Base-by-base conservation (phyloP, 306 rosid genomes). In the Erythrophleum fordii region DNA sequence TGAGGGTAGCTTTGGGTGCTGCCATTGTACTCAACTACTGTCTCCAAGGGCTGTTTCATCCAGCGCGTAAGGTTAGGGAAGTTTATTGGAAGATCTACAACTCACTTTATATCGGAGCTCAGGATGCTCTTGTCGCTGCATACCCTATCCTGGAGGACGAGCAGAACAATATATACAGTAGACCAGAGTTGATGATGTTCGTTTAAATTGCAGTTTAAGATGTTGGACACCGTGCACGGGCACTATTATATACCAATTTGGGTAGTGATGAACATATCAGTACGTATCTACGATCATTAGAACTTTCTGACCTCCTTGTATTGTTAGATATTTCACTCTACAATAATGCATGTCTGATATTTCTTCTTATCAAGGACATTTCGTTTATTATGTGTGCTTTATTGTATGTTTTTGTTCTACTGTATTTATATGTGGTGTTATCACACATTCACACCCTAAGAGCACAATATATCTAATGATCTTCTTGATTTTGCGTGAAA, bases 1-100 rank as follows among this genome's bases (percentile, higher is more conserved):
- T 92, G 98, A 86, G 98, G 81, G 97, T 95, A 75, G 98, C 98
- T 2, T 84, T 95, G 83, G 98, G 98, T 20, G 91, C 97, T 48
- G 97, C 98, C 5, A 42, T 92, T 22, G 89, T 95, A 46, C 95
- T 95, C 3, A 95, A 92, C 83, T 91, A 90, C 82, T 91, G 96
- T 77, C 90, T 91, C 28, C 96, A 89, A 79, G 96, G 93, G 16
- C 89, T 91, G 46, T 91, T 91, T 81, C 96, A 91, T 65, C 96
- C 96, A 0, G 96, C 96, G 1, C 85, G 96, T 53, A 91, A 91
- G 82, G 96, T 91, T 52, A 87, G 96, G 77, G 96, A 91, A 80
- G 96, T 91, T 46, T 91, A 91, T 80, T 91, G 96, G 96, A 91
- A 91, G 86, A 91, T 91, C 39, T 91, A 89, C 42, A 91, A 91